phyloP scores from a whole-genome alignment of 176 grass and related monocot genomes.

The Poa annua region DNA sequence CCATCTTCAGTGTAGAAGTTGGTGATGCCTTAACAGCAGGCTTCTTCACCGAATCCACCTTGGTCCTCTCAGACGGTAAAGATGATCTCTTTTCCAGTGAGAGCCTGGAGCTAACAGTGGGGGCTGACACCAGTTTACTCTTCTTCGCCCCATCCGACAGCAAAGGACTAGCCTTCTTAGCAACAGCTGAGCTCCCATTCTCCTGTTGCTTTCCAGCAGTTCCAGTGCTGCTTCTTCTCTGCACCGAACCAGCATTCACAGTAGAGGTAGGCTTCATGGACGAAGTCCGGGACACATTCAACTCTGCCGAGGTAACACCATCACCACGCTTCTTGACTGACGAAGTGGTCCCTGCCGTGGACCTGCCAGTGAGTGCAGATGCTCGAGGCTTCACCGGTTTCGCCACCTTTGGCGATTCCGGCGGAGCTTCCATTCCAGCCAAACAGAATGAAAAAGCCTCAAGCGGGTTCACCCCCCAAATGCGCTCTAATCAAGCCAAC shows the following conservation, averaged over 20 bases:
- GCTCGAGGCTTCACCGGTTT: conserved; percentile 42
- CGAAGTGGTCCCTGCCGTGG: conserved; percentile 31
- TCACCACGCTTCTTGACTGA: conserved; percentile 50
- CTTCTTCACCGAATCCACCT: conserved; percentile 44
- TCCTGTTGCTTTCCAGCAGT: conserved; percentile 42
- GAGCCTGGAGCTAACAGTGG: conserved; percentile 45
- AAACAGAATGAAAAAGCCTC: conserved; percentile 10
- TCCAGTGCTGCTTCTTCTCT: conserved; percentile 64
- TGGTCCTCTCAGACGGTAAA: conserved; percentile 38
- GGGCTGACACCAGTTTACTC: conserved; percentile 36
- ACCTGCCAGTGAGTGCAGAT: conserved; percentile 33
- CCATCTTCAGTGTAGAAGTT: conserved; percentile 58
- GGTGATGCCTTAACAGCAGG: conserved; percentile 49
- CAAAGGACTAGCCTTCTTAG: conserved; percentile 53
- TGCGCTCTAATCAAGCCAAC: conserved; percentile 18
- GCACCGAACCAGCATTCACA: conserved; percentile 22
- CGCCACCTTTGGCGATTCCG: conserved; percentile 26
- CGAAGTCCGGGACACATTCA: conserved; percentile 31
- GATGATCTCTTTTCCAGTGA: conserved; percentile 49
- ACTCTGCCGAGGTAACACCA: not conserved
- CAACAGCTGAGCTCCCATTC: conserved; percentile 45
- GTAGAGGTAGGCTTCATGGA: conserved; percentile 38
- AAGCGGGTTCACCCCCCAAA: conserved; percentile 6
- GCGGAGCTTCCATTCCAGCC: conserved; percentile 51
- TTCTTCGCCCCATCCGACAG: conserved; percentile 61